Evolutionary conservation across 2,329 filamentous ascomycete species (phyloP), one percentile per base, ranked within the genome.

Genomic region (Grosmannia huntii): DNA sequence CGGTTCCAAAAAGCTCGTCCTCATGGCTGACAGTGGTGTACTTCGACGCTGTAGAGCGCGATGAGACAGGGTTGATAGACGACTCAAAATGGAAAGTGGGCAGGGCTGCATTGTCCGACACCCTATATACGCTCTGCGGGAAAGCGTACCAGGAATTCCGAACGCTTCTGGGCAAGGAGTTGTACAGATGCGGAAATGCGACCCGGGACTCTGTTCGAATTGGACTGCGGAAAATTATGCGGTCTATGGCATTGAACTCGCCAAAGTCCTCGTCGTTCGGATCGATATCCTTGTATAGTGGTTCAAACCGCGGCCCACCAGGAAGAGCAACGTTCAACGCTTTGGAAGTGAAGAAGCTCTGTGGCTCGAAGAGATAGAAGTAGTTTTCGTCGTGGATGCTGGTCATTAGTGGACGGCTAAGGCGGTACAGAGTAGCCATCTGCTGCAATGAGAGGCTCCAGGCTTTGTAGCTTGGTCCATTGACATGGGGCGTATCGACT

Each of bases 221-320:
- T 0, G 92, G 91, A 53, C 88, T 86, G 63, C 94, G 87, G 79
- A 99, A 99, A 65, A 99, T 99, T 72, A 99, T 99, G 65, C 95
- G 89, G 68, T 99, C 94, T 66, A 99, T 99, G 38, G 94, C 94
- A 68, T 99, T 99, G 79, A 99, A 99, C 72, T 99, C 94, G 72
- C 94, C 94, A 72, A 99, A 99, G 68, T 99, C 94, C 71, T 99
- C 94, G 65, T 97, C 92, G 66, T 99, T 99, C 2, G 94, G 94
- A 70, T 99, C 91, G 61, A 99, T 91, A 66, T 99, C 94, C 73
- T 99, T 99, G 78, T 96, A 99, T 23, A 99, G 72, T 27, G 94
- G 94, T 72, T 99, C 94, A 63, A 99, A 99, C 33, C 94, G 85
- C 61, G 94, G 94, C 11, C 94, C 95, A 69, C 94, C 94, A n/a